A percentile compares a stretch with the other conserved stretches of the same genome.
phyloP scores from a whole-genome alignment of 2,329 filamentous ascomycete species.

The Aspergillus transmontanensis region DNA sequence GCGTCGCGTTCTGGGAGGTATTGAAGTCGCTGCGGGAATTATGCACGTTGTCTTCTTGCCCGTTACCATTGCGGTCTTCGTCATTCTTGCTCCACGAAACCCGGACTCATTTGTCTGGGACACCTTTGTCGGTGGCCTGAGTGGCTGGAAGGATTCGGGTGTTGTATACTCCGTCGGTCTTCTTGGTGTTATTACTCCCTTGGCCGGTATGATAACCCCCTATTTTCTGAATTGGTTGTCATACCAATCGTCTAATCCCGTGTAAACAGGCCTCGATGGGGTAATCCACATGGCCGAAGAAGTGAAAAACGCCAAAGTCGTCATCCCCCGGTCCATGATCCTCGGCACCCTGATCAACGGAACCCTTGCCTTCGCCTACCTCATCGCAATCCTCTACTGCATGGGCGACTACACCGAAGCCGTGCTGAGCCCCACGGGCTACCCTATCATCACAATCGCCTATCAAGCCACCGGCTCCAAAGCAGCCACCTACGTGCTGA shows the following conservation, averaged over 20 bases:
- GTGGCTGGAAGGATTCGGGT: slow-evolving; percentile 26
- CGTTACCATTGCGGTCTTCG: slow-evolving; percentile 23
- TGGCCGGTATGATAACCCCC: slow-evolving; percentile 12
- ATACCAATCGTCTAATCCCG: too few species aligned
- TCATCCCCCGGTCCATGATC: slow-evolving; percentile 51
- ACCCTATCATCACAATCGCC: slow-evolving; percentile 55
- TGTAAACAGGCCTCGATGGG: slow-evolving; percentile 25
- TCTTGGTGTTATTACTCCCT: slow-evolving; percentile 14
- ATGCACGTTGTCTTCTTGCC: slow-evolving; percentile 29
- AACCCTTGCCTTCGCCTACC: slow-evolving; percentile 46
- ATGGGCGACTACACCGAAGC: slow-evolving; percentile 41
- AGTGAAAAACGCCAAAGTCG: slow-evolving; percentile 47
- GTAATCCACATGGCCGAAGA: slow-evolving; percentile 49
- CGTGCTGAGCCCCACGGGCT: slow-evolving; percentile 45
- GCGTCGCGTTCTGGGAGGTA: slow-evolving; percentile 11
- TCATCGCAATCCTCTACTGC: slow-evolving; percentile 46
- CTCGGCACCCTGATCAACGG: slow-evolving; percentile 49
- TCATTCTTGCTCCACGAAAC: slow-evolving; percentile 26
- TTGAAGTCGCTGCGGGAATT: slow-evolving; percentile 18
- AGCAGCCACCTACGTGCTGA: slow-evolving; percentile 45
- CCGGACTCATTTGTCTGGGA: slow-evolving; percentile 26
- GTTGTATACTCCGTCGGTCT: slow-evolving; percentile 21
- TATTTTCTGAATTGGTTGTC: too few species aligned
- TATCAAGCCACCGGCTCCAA: slow-evolving; percentile 44
- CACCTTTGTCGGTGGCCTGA: slow-evolving; percentile 25